Base-by-base conservation (phyloP, 2,329 filamentous ascomycete genomes). In the Corynespora cassiicola region DNA sequence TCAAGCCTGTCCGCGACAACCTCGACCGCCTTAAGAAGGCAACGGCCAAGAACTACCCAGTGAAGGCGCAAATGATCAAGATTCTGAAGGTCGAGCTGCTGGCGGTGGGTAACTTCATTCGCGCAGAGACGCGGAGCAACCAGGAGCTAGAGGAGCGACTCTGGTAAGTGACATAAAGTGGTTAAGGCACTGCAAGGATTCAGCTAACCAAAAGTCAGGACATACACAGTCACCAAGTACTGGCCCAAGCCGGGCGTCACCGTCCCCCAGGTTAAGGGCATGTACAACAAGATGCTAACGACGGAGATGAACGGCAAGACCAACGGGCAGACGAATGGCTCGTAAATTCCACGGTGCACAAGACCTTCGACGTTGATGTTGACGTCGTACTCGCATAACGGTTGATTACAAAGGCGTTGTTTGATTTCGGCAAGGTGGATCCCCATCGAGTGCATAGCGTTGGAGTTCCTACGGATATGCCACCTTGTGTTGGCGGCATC, bases 81-180 rank as follows among this genome's bases (percentile, higher is more conserved):
- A 76, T 84, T 27, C 79, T 86, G 57, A 84, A 83, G 52, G 70
- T 73, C 18, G 79, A 85, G 56, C 68, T 86, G 23, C 72, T 84
- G 26, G 75, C 75, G 4, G 82, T 86, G 61, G 84, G 84, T 36
- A 77, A 79, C 39, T 85, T 84, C 54, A 78, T 86, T 45, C 76
- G 79, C 32, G 70, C 73, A 19, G 66, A 75, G 36, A 61, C 63
- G 28, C 59, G 65, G 21, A 72, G 72, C 34, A 72, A 74, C 19
- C 58, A 64, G 22, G 66, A 67, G 43, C 59, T 78, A 25, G 75
- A 78, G 51, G 72, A 73, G 31, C 74, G 75, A 33, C 71, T 79
- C 39, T 80, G 77, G 76, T 79, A 65, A 65, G 75, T 58, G 14
- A 12, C 10, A 15, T 7, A 9, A 9, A 16, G 4, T 12, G 17